These are phyloP conservation scores for Hymenochaete sp. DNA, from an alignment of 1,284 basidiomycete genomes.

Conservation along the genomic window DNA sequence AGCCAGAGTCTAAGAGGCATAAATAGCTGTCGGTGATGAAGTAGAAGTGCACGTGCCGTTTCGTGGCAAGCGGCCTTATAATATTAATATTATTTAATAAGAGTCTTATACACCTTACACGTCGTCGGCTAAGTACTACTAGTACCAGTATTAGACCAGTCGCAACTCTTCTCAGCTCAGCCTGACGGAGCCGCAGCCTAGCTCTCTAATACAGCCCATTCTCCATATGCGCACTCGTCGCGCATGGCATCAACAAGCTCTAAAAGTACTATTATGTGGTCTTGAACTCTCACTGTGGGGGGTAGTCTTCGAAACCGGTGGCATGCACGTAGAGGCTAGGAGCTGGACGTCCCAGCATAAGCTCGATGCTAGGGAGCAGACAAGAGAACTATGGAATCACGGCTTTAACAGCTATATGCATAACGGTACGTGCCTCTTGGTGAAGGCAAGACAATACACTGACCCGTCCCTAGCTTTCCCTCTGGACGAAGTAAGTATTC, in stretches of 20 bases:
- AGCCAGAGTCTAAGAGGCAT: background rate
- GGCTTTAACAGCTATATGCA: conserved; percentile 76
- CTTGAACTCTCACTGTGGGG: conserved; percentile 38
- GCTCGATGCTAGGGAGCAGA: conserved; percentile 56
- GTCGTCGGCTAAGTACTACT: too few species aligned
- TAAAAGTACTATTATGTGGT: conserved; percentile 38
- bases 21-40: too few species aligned
- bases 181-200: too few species aligned
- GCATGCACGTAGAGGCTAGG: conserved; percentile 25
- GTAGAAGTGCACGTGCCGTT: too few species aligned
- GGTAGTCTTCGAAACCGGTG: conserved; percentile 21
- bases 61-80: too few species aligned
- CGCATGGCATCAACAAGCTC: conserved; percentile 49
- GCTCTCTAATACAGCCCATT: too few species aligned
- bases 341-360: conserved; percentile 56
- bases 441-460: background rate
- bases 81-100: too few species aligned
- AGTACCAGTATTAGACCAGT: too few species aligned
- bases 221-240: conserved; percentile 53
- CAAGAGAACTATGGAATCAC: conserved; percentile 74
- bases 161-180: too few species aligned
- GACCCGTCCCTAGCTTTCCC: conserved; percentile 53
- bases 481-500: conserved; percentile 64
- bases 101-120: too few species aligned
- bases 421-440: conserved; percentile 41